Conservation (phyloP, 2,329 filamentous ascomycete genomes). For the Ploettnerulaceae sp. region DNA sequence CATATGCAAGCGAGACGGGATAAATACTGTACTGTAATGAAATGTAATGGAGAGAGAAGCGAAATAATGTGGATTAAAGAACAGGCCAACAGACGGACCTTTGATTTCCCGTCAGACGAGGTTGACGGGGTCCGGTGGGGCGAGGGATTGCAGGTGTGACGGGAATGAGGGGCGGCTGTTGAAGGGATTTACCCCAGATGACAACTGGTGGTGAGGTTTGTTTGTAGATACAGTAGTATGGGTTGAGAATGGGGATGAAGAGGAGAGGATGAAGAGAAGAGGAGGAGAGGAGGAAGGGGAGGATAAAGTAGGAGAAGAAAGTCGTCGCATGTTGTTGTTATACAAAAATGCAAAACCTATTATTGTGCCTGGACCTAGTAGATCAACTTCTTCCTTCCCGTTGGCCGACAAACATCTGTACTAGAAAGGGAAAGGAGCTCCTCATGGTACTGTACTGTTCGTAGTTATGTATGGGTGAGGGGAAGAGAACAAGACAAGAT, state of each 20-base stretch:
- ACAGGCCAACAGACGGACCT: no score
- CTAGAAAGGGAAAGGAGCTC: no score
- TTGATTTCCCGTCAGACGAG: no score
- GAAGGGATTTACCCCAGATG: not conserved
- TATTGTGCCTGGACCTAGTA: not conserved
- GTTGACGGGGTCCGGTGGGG: no score
- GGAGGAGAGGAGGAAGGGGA: not conserved
- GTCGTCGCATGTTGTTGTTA: not conserved
- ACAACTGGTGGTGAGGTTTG: not conserved
- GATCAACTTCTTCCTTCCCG: not conserved
- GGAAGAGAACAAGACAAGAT: no score
- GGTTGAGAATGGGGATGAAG: not conserved
- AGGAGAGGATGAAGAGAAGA: not conserved
- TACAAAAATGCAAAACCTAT: slow-evolving; percentile 3
- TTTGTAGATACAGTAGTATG: not conserved
- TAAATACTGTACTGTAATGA: not conserved
- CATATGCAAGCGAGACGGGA: no score
- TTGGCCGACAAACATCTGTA: no score
- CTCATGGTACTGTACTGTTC: no score
- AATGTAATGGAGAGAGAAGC: not conserved
- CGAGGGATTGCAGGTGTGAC: no score
- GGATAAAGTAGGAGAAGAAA: not conserved
- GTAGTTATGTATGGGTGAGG: no score
- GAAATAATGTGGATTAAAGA: no score
- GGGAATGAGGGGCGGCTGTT: no score